Evolutionary conservation across 305 asterid species (phyloP).

Genomic region (Fraxinus platypoda): DNA sequence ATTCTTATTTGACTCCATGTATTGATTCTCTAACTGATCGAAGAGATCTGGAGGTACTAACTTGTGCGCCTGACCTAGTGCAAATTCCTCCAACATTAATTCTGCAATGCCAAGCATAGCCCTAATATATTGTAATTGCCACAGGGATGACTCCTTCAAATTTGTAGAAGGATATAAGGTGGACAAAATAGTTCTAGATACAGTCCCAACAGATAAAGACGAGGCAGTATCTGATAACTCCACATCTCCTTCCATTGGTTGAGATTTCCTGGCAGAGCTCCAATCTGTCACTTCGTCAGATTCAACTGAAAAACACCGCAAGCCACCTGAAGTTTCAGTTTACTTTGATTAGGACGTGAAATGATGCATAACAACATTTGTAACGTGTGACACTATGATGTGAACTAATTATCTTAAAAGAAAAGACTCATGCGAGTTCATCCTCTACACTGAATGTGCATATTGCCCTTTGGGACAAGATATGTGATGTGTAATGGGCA

Average conservation of each 20-base stretch:
- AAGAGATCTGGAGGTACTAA: slow-evolving; percentile 59
- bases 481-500: not conserved
- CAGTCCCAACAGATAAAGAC: slow-evolving; percentile 47
- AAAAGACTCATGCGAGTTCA: not conserved
- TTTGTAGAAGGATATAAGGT: slow-evolving; percentile 29
- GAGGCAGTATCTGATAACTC: slow-evolving; percentile 83
- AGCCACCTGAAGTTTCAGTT: slow-evolving; percentile 45
- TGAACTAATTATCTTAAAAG: not conserved
- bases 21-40: slow-evolving; percentile 57
- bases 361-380: not conserved
- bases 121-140: slow-evolving; percentile 66
- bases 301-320: slow-evolving; percentile 37
- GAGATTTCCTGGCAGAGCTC: slow-evolving; percentile 47
- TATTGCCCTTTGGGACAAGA: not conserved
- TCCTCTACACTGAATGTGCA: not conserved
- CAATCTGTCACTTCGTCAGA: slow-evolving; percentile 43
- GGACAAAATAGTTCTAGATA: slow-evolving; percentile 42
- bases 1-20: slow-evolving; percentile 34
- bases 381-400: not conserved
- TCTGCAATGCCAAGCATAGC: slow-evolving; percentile 46
- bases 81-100: slow-evolving; percentile 53
- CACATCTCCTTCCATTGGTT: slow-evolving; percentile 42
- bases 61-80: slow-evolving; percentile 57
- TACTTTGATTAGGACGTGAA: slow-evolving; percentile 6
- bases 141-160: slow-evolving; percentile 44